Percentiles rank a stretch among this genome's conserved stretches.
These are phyloP conservation scores for Syzygium syzygioides DNA, from an alignment of 441 rosid species.

Conservation along the genomic window DNA sequence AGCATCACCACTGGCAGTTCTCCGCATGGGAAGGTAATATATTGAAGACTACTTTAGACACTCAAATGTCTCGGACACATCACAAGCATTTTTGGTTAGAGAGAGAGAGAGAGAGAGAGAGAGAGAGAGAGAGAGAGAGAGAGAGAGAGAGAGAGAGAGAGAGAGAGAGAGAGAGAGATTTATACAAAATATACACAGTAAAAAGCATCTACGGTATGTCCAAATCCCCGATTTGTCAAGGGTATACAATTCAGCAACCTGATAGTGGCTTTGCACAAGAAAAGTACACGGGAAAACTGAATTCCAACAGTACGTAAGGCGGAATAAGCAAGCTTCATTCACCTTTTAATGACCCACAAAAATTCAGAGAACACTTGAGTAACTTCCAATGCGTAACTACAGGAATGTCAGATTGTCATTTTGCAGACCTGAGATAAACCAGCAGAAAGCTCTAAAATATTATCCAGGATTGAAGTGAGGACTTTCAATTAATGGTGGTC, in stretches of 20 bases:
- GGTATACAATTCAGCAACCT: not conserved
- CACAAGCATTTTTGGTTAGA: not conserved
- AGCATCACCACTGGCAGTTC: not conserved
- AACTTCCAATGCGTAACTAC: not conserved
- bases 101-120: not conserved
- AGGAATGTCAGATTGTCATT: not conserved
- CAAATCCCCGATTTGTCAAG: not conserved
- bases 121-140: not conserved
- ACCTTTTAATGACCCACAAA: not conserved
- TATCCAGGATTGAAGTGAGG: not conserved
- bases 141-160: not conserved
- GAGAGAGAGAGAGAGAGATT: not conserved
- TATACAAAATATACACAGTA: not conserved
- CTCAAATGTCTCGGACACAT: not conserved
- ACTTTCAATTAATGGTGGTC: not conserved
- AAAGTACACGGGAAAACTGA: not conserved
- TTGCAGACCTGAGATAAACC: not conserved
- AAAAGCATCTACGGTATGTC: not conserved
- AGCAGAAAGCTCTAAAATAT: not conserved
- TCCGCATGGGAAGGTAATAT: not conserved
- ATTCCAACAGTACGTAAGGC: not conserved
- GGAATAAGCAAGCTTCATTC: not conserved
- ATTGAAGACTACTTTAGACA: not conserved
- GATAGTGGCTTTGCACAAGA: not conserved
- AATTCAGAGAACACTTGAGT: not conserved